Evolutionary conservation across 345 rosid genomes (phyloP).

Genomic region (Eucalyptus caleyi): DNA sequence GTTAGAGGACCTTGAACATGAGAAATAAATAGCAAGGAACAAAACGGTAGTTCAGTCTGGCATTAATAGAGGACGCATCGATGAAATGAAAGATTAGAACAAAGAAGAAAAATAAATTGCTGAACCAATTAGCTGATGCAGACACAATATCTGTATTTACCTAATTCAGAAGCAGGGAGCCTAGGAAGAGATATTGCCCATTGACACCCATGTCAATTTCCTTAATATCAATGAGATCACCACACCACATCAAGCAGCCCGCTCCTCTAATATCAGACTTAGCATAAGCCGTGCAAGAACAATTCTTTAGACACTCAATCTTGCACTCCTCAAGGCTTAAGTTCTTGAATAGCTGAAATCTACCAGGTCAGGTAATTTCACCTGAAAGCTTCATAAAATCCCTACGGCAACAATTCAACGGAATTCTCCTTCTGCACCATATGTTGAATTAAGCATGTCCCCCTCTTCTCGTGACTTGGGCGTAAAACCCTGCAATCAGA

Average conservation of each 20-base stretch:
- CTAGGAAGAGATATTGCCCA: background rate
- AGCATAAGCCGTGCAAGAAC: conserved; percentile 23
- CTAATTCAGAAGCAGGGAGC: background rate
- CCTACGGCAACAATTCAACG: background rate
- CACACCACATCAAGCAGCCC: conserved; percentile 16
- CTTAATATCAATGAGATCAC: background rate
- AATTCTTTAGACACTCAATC: conserved; percentile 3
- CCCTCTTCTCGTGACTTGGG: conserved; percentile 9
- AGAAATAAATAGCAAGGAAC: background rate
- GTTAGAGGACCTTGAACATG: background rate
- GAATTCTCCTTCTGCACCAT: background rate
- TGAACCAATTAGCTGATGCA: background rate
- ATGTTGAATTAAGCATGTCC: conserved; percentile 5
- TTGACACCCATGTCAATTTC: background rate
- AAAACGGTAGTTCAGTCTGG: background rate
- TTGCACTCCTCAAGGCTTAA: conserved; percentile 4
- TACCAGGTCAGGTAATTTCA: conserved; percentile 6
- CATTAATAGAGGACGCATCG: background rate
- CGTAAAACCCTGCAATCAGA: conserved; percentile 18
- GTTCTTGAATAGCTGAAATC: conserved; percentile 7
- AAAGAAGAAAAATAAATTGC: background rate
- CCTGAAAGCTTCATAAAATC: background rate
- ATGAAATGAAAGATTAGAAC: background rate
- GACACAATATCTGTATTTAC: background rate
- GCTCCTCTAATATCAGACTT: background rate